Evolutionary conservation across 129 eudicot species (phyloP).

Genomic region (Flaveria bidentis): DNA sequence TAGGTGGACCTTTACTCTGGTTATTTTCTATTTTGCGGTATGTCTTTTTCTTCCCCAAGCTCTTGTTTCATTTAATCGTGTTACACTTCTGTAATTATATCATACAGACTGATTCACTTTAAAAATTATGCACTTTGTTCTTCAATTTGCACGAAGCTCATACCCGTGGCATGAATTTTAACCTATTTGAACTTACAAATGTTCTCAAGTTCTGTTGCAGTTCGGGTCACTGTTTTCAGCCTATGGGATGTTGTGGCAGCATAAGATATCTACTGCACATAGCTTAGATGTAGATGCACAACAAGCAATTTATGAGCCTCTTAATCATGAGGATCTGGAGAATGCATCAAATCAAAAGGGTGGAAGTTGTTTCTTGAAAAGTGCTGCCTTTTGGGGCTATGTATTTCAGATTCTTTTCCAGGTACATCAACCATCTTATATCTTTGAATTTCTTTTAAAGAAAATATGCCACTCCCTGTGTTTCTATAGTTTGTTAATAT

Average conservation of each 20-base stretch:
- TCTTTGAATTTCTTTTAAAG: neutral
- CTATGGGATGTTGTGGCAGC: conserved; percentile 52
- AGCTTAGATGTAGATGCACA: conserved; percentile 39
- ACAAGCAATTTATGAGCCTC: conserved; percentile 52
- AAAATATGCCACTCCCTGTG: neutral
- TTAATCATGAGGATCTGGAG: conserved; percentile 35
- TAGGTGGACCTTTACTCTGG: conserved; percentile 90
- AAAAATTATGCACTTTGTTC: neutral
- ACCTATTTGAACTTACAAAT: conserved; percentile 30
- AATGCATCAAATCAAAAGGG: conserved; percentile 33
- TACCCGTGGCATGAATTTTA: conserved; percentile 23
- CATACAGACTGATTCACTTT: neutral
- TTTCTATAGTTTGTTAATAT: conserved; percentile 16
- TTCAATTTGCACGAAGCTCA: conserved; percentile 12
- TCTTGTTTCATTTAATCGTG: neutral
- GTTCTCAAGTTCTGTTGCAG: conserved; percentile 45
- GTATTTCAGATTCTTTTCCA: conserved; percentile 64
- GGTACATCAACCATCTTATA: conserved; percentile 35
- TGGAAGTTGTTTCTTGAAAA: conserved; percentile 27
- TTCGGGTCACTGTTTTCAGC: conserved; percentile 68
- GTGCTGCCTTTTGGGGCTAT: conserved; percentile 47
- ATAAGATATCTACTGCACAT: conserved; percentile 27
- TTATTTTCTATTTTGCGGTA: conserved; percentile 89
- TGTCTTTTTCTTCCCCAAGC: conserved; percentile 20
- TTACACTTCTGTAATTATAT: conserved; percentile 7